Evolutionary conservation across 257 asterid genomes (phyloP), one percentile per base, ranked within the genome.

Genomic region (Handroanthus guayacan): DNA sequence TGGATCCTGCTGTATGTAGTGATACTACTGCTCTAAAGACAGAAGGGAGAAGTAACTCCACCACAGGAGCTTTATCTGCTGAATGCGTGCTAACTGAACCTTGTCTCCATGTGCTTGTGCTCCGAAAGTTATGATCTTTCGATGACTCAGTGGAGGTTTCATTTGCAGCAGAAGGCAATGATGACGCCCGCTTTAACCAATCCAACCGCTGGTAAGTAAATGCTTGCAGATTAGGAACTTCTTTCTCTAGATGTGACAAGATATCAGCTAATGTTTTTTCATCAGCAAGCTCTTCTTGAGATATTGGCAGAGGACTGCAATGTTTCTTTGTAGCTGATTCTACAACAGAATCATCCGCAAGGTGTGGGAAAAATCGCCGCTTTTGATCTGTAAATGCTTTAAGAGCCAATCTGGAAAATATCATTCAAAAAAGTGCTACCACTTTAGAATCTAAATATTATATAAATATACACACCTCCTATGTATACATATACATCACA

Each of bases 341-440:
- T 71, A 37, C 80, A 63, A 71, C 73, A 72, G 85, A 80, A 82
- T 71, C 92, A 69, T 89, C 90, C 47, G 87, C 90, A 52, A 95
- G 92, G 77, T 92, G 98, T 20, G 97, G 97, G 79, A 95, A 95
- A 78, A 91, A 91, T 58, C 90, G 90, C 78, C 87, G 82, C 74
- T 95, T 95, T 85, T 95, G 98, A 85, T 91, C 97, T 39, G 89
- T 87, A 78, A 95, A 95, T 51, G 97, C 98, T 81, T 89, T 91
- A 38, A 95, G 97, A 81, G 99, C 99, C 89, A 95, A 88, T 82
- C 98, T 93, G 89, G 70, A 74, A 75, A 75, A 56, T 36, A 44
- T 37, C 55, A 63, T 43, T 14, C 52, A 67, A 5, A 12, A 65
- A 69, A 2, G 55, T 13, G 43, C n/a, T 20, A 52, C 31, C 3